Percentiles rank a stretch among this genome's conserved stretches.
These are phyloP conservation scores for Jatropha podagrica DNA, from an alignment of 441 rosid genomes.

Conservation along the genomic window DNA sequence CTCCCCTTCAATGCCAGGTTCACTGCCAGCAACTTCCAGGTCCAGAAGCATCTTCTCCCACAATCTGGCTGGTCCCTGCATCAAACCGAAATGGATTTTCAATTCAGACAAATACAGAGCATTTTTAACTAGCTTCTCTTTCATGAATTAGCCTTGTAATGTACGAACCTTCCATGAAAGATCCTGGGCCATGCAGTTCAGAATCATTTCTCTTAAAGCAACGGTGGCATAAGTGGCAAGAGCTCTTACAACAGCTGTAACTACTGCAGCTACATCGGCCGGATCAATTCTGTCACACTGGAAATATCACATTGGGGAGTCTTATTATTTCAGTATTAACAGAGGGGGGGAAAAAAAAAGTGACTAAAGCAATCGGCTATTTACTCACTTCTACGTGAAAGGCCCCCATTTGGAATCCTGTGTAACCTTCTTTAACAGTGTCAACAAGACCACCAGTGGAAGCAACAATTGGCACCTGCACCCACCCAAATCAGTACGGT, in stretches of 20 bases:
- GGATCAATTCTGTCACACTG: slow-evolving; percentile 85
- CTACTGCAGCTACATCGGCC: slow-evolving; percentile 67
- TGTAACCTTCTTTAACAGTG: slow-evolving; percentile 81
- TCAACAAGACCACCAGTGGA: slow-evolving; percentile 97
- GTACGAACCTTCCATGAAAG: slow-evolving; percentile 90
- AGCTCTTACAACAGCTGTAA: slow-evolving; percentile 57
- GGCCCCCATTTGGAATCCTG: slow-evolving; percentile 89
- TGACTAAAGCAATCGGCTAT: not conserved
- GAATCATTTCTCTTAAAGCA: slow-evolving; percentile 67
- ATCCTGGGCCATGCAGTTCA: slow-evolving; percentile 85
- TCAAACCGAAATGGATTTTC: slow-evolving; percentile 9
- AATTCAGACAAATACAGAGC: not conserved
- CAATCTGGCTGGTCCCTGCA: slow-evolving; percentile 68
- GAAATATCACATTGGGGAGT: slow-evolving; percentile 2
- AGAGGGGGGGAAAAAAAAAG: not conserved
- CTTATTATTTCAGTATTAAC: not conserved
- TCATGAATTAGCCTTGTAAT: not conserved
- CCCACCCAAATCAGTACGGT: not conserved
- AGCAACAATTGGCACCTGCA: slow-evolving; percentile 78
- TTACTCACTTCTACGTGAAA: slow-evolving; percentile 64
- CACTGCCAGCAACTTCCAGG: slow-evolving; percentile 51
- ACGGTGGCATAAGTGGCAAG: slow-evolving; percentile 53
- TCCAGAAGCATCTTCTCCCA: slow-evolving; percentile 75
- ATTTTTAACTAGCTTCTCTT: not conserved
- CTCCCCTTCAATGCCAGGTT: slow-evolving; percentile 38